These are phyloP conservation scores for Nannizziopsis arthrosporioides DNA, from an alignment of 2,329 filamentous ascomycete genomes.

Conservation along the genomic window DNA sequence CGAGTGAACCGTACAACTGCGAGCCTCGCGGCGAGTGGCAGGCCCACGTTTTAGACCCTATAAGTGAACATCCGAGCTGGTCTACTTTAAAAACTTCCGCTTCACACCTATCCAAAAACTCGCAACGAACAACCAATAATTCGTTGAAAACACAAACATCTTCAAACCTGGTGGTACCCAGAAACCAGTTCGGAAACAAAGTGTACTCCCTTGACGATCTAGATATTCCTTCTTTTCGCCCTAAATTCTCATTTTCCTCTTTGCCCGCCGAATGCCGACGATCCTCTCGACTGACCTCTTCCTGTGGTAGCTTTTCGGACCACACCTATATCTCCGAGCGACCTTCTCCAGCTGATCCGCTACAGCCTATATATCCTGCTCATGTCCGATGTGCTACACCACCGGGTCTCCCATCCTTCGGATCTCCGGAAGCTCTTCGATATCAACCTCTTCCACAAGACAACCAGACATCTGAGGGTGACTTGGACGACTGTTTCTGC, in stretches of 20 bases:
- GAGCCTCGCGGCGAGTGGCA: constrained; percentile 16
- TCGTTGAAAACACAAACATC: background rate
- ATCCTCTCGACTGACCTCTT: constrained; percentile 19
- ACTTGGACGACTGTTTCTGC: constrained; percentile 3
- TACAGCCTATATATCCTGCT: constrained; percentile 28
- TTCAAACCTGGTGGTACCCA: background rate
- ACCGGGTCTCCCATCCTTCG: constrained; percentile 36
- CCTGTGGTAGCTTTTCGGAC: constrained; percentile 16
- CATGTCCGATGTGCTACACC: constrained; percentile 32
- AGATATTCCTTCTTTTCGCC: constrained; percentile 15
- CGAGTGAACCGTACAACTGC: background rate
- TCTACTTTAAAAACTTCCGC: constrained; percentile 17
- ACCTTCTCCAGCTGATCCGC: constrained; percentile 22
- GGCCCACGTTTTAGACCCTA: constrained; percentile 19
- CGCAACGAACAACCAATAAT: background rate
- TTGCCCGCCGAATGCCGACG: constrained; percentile 5
- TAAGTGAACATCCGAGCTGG: constrained; percentile 20
- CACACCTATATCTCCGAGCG: constrained; percentile 19
- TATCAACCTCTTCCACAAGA: constrained; percentile 11
- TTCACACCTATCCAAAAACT: background rate
- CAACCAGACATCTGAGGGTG: background rate
- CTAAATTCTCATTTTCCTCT: constrained; percentile 10
- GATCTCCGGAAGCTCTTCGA: constrained; percentile 30
- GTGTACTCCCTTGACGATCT: constrained; percentile 22
- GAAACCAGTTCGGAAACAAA: constrained; percentile 14